Base-by-base conservation (phyloP, 768 basidiomycete species). In the Trichaptum fuscoviolaceum region DNA sequence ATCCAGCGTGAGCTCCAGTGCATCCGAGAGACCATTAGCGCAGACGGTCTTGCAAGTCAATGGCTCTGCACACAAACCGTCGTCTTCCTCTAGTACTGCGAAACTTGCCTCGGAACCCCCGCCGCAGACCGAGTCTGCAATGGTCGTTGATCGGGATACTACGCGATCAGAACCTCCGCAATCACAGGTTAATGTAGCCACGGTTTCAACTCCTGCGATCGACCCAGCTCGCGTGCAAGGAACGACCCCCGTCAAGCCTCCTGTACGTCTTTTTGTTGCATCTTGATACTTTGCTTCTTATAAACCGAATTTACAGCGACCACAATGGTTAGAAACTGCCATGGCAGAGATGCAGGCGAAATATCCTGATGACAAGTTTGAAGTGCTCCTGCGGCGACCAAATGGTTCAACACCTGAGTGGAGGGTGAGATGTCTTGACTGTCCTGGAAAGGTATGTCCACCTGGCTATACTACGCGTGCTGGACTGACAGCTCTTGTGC, bases 351-450 rank as follows among this genome's bases (percentile, higher is more conserved):
- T 95, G 82, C 87, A 89, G 71, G 75, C 78, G 9, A 85, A 82
- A 76, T 96, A 93, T 73, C 88, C 89, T 1, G 84, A 92, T 68
- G 96, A 98, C 75, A 85, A 75, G 67, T 96, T 98, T 70, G 90
- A 93, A 70, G 85, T 91, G 20, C 86, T 92, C 35, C 77, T 87
- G 35, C 84, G 86, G 34, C 89, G 86, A 72, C 78, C 83, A 7
- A 80, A 81, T 34, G 80, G 84, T 58, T 81, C 79, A n/a, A 76
- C 80, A 25, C 84, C 86, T 6, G 95, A 96, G 76, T 98, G 96
- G 95, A 85, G 93, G 20, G 84, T 96, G 73, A 95, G 91, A 76
- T 97, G 95, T 75, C 73, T 87, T 69, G 95, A 97, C 75, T 96
- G 95, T 77, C 95, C 95, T 70, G 94, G 94, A 72, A 96, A 95